Percentiles rank a stretch among this genome's conserved stretches.
Evolutionary conservation across 1,139 yeast species (phyloP).

Genomic region (Yamadazyma epiphylla): DNA sequence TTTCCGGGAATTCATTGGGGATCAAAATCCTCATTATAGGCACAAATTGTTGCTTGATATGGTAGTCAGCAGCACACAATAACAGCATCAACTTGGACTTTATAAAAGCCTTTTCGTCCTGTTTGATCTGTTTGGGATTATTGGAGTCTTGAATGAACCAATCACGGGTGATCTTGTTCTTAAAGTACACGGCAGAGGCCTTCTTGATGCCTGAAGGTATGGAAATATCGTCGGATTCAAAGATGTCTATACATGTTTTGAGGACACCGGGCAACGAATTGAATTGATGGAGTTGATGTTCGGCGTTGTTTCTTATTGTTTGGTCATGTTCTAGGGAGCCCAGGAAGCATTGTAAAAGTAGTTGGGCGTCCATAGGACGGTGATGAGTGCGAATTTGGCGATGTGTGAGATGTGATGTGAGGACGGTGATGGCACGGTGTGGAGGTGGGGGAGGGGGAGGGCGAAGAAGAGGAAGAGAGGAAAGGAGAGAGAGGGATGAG

Average conservation of each 20-base stretch:
- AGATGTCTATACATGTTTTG: constrained; percentile 78
- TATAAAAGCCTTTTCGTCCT: constrained; percentile 69
- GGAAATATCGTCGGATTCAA: constrained; percentile 2
- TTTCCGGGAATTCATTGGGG: constrained; percentile 60
- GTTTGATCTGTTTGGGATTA: constrained; percentile 41
- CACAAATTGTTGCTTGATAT: constrained; percentile 57
- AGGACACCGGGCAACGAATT: constrained; percentile 68
- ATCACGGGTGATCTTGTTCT: constrained; percentile 62
- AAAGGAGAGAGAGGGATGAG: no score
- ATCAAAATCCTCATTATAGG: constrained; percentile 70
- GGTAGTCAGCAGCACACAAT: constrained; percentile 39
- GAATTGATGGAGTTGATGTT: constrained; percentile 55
- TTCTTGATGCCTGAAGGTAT: constrained; percentile 41
- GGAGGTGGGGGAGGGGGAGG: no score
- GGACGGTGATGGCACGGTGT: no score
- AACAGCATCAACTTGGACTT: constrained; percentile 55
- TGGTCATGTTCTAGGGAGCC: constrained; percentile 77
- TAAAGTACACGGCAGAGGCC: constrained; percentile 86
- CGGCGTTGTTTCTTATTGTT: constrained; percentile 63
- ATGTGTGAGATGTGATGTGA: no score
- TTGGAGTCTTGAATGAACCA: constrained; percentile 44
- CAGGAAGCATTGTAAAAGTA: constrained; percentile 71
- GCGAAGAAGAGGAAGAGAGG: no score
- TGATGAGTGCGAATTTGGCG: no score
- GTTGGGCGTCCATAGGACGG: not conserved